A percentile compares a stretch with the other conserved stretches of the same genome.
Conservation (phyloP, 805 yeast genomes). For the Barnettozyma vustinii region DNA sequence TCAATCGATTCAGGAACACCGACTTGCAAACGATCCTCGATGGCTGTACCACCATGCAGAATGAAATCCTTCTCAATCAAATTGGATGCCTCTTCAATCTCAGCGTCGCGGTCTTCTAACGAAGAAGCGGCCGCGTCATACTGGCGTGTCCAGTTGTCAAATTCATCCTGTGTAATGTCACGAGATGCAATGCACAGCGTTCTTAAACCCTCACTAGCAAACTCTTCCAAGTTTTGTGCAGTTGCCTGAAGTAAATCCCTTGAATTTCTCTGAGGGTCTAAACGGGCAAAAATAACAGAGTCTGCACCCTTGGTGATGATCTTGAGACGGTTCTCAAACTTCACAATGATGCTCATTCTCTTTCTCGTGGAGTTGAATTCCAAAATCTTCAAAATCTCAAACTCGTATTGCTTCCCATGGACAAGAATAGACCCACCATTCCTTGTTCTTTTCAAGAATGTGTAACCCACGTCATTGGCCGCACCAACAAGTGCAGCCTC, state of each 20-base stretch:
- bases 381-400: conserved; percentile 59
- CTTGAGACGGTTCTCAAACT: conserved; percentile 53
- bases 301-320: conserved; percentile 83
- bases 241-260: conserved; percentile 49
- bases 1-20: conserved; percentile 82
- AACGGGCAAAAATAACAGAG: conserved; percentile 64
- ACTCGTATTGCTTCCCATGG: conserved; percentile 65
- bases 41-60: conserved; percentile 80
- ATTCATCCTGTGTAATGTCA: conserved; percentile 55
- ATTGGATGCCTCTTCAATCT: conserved; percentile 69
- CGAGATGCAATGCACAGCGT: conserved; percentile 74
- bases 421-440: conserved; percentile 59
- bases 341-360: conserved; percentile 78
- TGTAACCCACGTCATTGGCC: conserved; percentile 72
- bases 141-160: conserved; percentile 53
- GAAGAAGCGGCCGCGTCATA: conserved; percentile 65
- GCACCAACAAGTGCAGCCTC: conserved; percentile 82
- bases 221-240: conserved; percentile 67
- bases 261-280: conserved; percentile 41
- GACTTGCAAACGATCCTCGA: conserved; percentile 77
- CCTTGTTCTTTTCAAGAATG: conserved; percentile 62
- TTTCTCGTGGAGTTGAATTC: conserved; percentile 82
- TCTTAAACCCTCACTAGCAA: conserved; percentile 77
- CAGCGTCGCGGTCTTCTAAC: conserved; percentile 59
- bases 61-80: conserved; percentile 60